Percentiles rank a stretch among this genome's conserved stretches.
Evolutionary conservation across 2,329 filamentous ascomycete genomes (phyloP).

Genomic region (Fusarium sp.): DNA sequence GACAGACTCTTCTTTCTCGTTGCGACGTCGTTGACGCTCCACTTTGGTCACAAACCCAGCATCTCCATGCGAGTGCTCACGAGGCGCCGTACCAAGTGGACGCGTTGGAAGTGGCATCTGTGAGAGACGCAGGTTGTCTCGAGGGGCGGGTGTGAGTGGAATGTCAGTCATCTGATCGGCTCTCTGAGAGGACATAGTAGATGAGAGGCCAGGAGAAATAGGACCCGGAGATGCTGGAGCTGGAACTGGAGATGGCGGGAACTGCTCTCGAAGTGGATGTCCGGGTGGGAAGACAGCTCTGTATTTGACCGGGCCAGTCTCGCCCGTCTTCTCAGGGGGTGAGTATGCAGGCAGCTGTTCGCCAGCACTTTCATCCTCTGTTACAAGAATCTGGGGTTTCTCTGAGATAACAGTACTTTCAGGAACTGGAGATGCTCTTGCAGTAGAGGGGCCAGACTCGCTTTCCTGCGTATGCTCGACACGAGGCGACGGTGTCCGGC

Average conservation of each 20-base stretch:
- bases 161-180: conserved; percentile 71
- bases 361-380: conserved; percentile 50
- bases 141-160: conserved; percentile 60
- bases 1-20: conserved; percentile 74
- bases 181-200: conserved; percentile 71
- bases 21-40: conserved; percentile 65
- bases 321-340: conserved; percentile 54
- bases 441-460: conserved; percentile 38
- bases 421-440: conserved; percentile 27
- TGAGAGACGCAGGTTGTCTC: conserved; percentile 27
- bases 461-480: conserved; percentile 20
- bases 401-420: conserved; percentile 45
- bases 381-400: conserved; percentile 55
- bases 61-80: conserved; percentile 57
- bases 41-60: conserved; percentile 57
- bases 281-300: conserved; percentile 69
- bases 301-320: conserved; percentile 60
- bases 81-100: conserved; percentile 59
- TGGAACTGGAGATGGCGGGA: conserved; percentile 69
- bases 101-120: conserved; percentile 56
- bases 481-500: conserved; percentile 50
- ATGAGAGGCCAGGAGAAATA: conserved; percentile 70
- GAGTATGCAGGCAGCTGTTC: conserved; percentile 68
- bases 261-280: conserved; percentile 59
- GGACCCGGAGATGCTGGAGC: conserved; percentile 60